A percentile compares a stretch with the other conserved stretches of the same genome.
These are phyloP conservation scores for Rhodotorula sp. DNA, from an alignment of 1,284 basidiomycete species.

Conservation along the genomic window DNA sequence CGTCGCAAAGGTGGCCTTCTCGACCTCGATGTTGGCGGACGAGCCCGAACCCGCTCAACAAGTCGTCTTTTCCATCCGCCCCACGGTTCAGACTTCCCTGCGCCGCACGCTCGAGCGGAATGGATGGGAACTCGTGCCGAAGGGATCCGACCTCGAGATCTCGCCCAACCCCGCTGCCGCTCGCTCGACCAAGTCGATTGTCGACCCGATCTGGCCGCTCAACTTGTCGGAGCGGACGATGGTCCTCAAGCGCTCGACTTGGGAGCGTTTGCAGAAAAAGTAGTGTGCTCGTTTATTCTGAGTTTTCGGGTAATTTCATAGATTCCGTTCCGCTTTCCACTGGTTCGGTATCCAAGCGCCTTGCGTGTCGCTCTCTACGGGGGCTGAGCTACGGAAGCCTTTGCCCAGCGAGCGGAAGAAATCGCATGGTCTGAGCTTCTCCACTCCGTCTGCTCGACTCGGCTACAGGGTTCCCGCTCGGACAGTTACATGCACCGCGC, in stretches of 20 bases:
- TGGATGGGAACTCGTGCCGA: conserved; percentile 21
- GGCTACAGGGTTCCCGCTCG: no score
- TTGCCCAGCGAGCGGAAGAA: no score
- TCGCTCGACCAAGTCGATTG: background rate
- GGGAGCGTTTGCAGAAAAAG: conserved; percentile 15
- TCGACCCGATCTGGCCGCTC: conserved; percentile 33
- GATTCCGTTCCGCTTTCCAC: background rate
- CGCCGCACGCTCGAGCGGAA: conserved; percentile 8
- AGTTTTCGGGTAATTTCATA: background rate
- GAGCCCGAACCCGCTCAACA: conserved; percentile 10
- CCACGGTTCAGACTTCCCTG: conserved; percentile 16
- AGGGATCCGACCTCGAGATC: conserved; percentile 27
- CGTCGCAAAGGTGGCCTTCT: conserved; percentile 26
- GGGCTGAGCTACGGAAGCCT: no score
- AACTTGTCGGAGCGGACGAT: conserved; percentile 22
- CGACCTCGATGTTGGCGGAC: background rate
- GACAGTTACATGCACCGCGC: no score
- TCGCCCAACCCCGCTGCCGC: background rate
- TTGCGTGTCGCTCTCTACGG: no score
- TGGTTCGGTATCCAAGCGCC: no score
- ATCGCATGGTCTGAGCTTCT: no score
- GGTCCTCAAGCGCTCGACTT: conserved; percentile 18
- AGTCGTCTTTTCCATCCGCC: conserved; percentile 29
- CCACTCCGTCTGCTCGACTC: no score
- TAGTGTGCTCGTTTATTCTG: background rate